Evolutionary conservation across 805 yeast species (phyloP), one percentile per base, ranked within the genome.

Genomic region (Hemisphaericaspora nanyangensis): DNA sequence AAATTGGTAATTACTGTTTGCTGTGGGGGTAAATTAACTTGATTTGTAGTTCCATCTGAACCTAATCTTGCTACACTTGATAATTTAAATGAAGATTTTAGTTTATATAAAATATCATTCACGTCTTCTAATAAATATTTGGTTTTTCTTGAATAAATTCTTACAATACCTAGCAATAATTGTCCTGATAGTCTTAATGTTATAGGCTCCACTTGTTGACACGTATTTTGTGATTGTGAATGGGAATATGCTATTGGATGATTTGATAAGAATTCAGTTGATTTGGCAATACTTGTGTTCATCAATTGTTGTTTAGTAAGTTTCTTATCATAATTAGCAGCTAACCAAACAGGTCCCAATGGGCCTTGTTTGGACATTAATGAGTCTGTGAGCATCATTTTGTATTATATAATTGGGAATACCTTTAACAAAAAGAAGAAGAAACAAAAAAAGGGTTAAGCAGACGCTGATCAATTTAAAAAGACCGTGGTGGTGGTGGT

Each of bases 341-440:
- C 96, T 34, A 89, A 70, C 96, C 96, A 89, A 7, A 88, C 89
- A 47, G 82, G 85, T 2, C 95, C 95, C 44, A 89, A 67, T 1
- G 95, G 95, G 2, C 95, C 95, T 54, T 81, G 81, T 44, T 77
- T 80, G 2, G 85, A 70, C 16, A 81, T 66, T 24, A 79, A 58
- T 35, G 68, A 67, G 38, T 76, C 80, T 11, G 35, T 33, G 22
- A 39, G 26, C 49, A 46, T 42, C 5, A 11, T 35, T 2, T 5
- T 12, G 3, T 22, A 12, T n/a, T n/a, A n/a, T n/a, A n/a, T n/a
- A n/a, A n/a, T n/a, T n/a, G n/a, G n/a, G n/a, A n/a, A n/a, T n/a
- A n/a, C n/a, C n/a, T n/a, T n/a, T n/a, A n/a, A n/a, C n/a, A n/a
- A n/a, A n/a, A n/a, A n/a, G n/a, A n/a, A n/a, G n/a, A n/a, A n/a